Evolutionary conservation across 495 filamentous ascomycete species (phyloP).

Genomic region (Bacidia gigantensis): DNA sequence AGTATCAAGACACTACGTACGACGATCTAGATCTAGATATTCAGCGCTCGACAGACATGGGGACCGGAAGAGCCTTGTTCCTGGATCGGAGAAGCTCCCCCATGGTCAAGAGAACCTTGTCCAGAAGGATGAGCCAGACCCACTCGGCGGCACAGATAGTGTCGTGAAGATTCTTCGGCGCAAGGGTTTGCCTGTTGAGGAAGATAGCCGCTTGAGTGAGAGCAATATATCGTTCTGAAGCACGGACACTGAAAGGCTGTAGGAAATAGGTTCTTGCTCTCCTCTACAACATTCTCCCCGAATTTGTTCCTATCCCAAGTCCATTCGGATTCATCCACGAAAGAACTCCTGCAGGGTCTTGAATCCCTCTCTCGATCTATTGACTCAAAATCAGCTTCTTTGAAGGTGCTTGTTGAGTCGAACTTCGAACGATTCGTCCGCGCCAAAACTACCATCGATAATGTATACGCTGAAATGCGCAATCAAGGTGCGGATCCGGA

Average conservation of each 20-base stretch:
- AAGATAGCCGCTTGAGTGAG: constrained; percentile 65
- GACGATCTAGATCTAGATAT: constrained; percentile 62
- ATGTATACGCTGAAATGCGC: constrained; percentile 96
- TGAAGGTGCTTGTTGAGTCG: constrained; percentile 90
- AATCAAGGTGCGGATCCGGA: constrained; percentile 60
- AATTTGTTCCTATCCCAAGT: constrained; percentile 82
- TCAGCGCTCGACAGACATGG: constrained; percentile 65
- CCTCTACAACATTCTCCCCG: constrained; percentile 89
- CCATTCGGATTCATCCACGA: constrained; percentile 68
- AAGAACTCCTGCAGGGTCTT: constrained; percentile 63
- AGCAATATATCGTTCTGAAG: constrained; percentile 2
- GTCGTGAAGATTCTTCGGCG: constrained; percentile 70
- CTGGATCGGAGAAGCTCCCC: constrained; percentile 53
- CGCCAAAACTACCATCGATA: constrained; percentile 93
- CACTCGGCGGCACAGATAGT: constrained; percentile 65
- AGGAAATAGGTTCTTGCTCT: constrained; percentile 88
- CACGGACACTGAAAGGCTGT: constrained; percentile 5
- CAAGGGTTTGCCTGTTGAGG: constrained; percentile 66
- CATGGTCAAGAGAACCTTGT: constrained; percentile 61
- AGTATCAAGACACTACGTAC: constrained; percentile 30
- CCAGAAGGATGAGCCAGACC: constrained; percentile 82
- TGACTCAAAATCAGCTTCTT: constrained; percentile 87
- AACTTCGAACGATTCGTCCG: constrained; percentile 97
- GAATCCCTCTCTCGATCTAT: constrained; percentile 77
- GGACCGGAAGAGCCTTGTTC: constrained; percentile 46